A percentile compares a stretch with the other conserved stretches of the same genome.
Conservation (phyloP, 371 early-diverging fungal genomes). For the Mortierella sp. region DNA sequence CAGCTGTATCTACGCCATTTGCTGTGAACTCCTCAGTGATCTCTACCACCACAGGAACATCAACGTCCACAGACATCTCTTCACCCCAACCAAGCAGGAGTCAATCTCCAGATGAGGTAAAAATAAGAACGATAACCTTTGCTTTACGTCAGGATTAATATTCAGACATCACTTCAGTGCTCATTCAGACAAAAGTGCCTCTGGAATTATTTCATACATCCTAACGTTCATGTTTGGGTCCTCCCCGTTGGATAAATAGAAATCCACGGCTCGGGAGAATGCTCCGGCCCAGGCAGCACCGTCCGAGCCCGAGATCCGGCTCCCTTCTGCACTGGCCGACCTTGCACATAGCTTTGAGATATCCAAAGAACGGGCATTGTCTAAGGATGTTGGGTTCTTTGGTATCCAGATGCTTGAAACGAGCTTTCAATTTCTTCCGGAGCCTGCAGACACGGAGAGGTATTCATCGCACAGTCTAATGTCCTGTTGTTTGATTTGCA, state of each 20-base stretch:
- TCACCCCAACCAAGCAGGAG: slow-evolving; percentile 18
- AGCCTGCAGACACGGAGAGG: slow-evolving; percentile 83
- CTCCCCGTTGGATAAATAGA: neutral
- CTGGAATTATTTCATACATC: neutral
- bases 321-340: slow-evolving; percentile 84
- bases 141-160: neutral
- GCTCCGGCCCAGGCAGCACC: neutral
- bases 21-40: neutral
- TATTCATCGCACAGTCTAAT: slow-evolving; percentile 31
- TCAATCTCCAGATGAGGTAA: slow-evolving; percentile 16
- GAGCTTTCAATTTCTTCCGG: slow-evolving; percentile 83
- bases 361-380: slow-evolving; percentile 66
- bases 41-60: neutral
- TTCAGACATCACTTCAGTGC: neutral
- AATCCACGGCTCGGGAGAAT: neutral
- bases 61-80: slow-evolving; percentile 7
- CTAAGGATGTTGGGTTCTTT: slow-evolving; percentile 40
- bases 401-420: slow-evolving; percentile 81
- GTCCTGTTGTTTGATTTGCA: neutral
- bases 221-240: neutral
- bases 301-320: slow-evolving; percentile 65
- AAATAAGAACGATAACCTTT: neutral
- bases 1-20: neutral
- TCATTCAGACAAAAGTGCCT: neutral
- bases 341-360: slow-evolving; percentile 84